Evolutionary conservation across 2,329 filamentous ascomycete species (phyloP).

Genomic region (Aspergillus felis): DNA sequence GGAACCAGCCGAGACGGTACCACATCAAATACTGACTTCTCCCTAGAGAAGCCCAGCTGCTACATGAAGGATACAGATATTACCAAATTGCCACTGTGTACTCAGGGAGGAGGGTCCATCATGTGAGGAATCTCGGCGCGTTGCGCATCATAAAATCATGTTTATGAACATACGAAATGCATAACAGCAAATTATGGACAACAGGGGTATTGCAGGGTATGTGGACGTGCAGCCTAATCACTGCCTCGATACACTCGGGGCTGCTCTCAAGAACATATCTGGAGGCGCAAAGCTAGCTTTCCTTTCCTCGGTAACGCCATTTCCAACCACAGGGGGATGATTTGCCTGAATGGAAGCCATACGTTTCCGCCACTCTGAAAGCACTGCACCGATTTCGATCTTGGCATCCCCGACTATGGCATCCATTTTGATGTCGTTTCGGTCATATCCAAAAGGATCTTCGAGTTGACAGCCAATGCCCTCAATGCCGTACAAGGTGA

Average conservation of each 20-base stretch:
- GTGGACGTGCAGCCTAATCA: not conserved
- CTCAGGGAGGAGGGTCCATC: not conserved
- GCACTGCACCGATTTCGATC: conserved; percentile 54
- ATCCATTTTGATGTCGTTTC: conserved; percentile 66
- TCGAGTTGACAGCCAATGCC: conserved; percentile 62
- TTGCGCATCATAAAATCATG: not conserved
- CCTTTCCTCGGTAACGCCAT: conserved; percentile 5
- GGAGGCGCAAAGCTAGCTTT: conserved; percentile 18
- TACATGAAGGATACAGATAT: too few relatives aligned
- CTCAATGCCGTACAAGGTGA: conserved; percentile 62
- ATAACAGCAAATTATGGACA: not conserved
- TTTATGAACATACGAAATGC: not conserved
- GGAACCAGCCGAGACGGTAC: too few relatives aligned
- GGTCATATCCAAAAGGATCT: conserved; percentile 63
- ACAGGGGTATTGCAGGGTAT: not conserved
- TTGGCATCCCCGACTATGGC: conserved; percentile 59
- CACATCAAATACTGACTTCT: too few relatives aligned
- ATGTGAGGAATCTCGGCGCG: not conserved
- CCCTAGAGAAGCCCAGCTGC: too few relatives aligned
- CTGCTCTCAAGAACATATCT: conserved; percentile 29
- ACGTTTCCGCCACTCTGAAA: conserved; percentile 54
- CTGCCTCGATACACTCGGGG: conserved; percentile 9
- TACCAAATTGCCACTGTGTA: not conserved
- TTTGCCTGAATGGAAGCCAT: conserved; percentile 15
- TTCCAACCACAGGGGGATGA: conserved; percentile 5